These are phyloP conservation scores for Coemansia sp. DNA, from an alignment of 192 early-diverging fungal genomes.

Conservation along the genomic window DNA sequence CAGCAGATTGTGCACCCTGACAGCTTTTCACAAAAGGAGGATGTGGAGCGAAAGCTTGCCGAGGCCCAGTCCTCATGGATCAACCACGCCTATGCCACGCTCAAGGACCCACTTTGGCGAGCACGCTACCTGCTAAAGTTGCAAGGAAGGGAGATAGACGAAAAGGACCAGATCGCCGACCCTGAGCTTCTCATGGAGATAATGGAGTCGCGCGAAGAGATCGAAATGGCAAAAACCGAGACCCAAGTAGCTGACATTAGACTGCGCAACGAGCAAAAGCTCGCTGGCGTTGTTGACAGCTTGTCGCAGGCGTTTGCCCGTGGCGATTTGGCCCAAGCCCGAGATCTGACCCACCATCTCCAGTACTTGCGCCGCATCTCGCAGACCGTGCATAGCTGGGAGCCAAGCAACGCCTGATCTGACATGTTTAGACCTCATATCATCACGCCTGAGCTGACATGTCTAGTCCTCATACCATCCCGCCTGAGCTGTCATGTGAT, in stretches of 20 bases:
- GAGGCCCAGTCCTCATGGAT: slow-evolving; percentile 71
- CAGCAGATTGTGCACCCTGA: slow-evolving; percentile 90
- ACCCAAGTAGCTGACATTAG: slow-evolving; percentile 62
- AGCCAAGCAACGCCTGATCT: slow-evolving; percentile 23
- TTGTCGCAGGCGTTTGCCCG: slow-evolving; percentile 60
- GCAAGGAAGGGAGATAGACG: slow-evolving; percentile 55
- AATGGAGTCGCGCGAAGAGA: slow-evolving; percentile 72
- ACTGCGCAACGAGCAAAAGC: slow-evolving; percentile 62
- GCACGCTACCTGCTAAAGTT: slow-evolving; percentile 80
- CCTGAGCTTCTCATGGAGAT: slow-evolving; percentile 80
- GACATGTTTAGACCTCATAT: neutral
- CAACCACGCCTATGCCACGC: slow-evolving; percentile 83
- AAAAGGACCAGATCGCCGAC: slow-evolving; percentile 64
- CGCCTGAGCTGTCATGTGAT: neutral
- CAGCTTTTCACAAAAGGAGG: slow-evolving; percentile 59
- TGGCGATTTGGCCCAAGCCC: slow-evolving; percentile 58
- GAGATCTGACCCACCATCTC: slow-evolving; percentile 66
- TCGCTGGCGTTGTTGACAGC: slow-evolving; percentile 10
- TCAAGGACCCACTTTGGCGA: slow-evolving; percentile 75
- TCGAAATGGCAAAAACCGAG: slow-evolving; percentile 68
- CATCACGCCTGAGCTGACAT: too few species aligned
- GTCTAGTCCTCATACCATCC: too few species aligned
- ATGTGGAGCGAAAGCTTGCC: slow-evolving; percentile 36
- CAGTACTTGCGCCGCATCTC: slow-evolving; percentile 59
- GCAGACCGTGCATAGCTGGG: slow-evolving; percentile 43